These are phyloP conservation scores for Zygosaccharomyces bisporus DNA, from an alignment of 805 yeast species.

Conservation along the genomic window DNA sequence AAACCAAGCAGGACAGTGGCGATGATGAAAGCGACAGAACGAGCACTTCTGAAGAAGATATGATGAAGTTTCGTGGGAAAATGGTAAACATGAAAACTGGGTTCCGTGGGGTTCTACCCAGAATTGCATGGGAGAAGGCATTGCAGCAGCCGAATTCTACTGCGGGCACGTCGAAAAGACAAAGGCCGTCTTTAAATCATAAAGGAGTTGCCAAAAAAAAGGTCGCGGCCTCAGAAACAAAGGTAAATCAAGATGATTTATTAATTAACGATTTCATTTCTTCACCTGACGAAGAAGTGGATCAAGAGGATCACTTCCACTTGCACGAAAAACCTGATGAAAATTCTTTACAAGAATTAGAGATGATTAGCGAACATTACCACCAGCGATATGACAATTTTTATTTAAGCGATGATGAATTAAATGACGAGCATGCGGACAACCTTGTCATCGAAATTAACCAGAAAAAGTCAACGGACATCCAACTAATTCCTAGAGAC, in stretches of 20 bases:
- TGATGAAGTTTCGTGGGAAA: constrained; percentile 28
- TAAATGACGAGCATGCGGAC: not conserved
- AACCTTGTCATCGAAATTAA: not conserved
- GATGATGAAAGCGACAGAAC: not conserved
- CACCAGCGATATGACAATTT: constrained; percentile 18
- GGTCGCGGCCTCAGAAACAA: not conserved
- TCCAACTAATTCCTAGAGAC: not conserved
- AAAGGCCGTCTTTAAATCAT: constrained; percentile 7
- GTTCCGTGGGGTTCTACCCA: constrained; percentile 34
- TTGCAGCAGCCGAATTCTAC: constrained; percentile 9
- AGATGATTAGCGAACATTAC: constrained; percentile 19
- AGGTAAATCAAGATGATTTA: constrained; percentile 15
- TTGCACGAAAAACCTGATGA: not conserved
- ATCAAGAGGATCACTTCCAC: not conserved
- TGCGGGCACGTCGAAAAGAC: not conserved
- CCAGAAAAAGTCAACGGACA: not conserved
- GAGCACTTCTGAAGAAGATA: constrained; percentile 1
- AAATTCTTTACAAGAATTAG: constrained; percentile 10
- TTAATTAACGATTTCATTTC: constrained; percentile 25
- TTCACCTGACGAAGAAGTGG: constrained; percentile 17
- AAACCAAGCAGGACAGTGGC: not conserved
- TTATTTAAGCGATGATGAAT: constrained; percentile 13
- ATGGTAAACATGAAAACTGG: constrained; percentile 29
- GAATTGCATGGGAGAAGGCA: constrained; percentile 32
- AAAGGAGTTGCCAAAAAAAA: constrained; percentile 31